Conservation (phyloP, 2,329 filamentous ascomycete genomes). For the Botrytis squamosa region DNA sequence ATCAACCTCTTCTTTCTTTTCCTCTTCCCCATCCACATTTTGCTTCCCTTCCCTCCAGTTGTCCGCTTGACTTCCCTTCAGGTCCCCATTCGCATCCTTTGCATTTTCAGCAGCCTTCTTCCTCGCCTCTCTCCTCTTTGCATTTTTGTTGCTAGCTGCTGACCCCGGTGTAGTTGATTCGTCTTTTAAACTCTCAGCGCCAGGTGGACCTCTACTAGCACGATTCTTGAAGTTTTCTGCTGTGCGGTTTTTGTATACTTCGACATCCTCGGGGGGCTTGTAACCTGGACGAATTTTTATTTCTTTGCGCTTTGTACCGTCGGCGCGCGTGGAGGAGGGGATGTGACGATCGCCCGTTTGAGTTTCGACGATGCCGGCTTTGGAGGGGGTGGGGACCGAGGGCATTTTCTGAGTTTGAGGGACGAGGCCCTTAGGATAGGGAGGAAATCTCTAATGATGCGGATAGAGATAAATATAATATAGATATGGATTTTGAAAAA, state of each 20-base stretch:
- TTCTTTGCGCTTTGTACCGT: conserved; percentile 89
- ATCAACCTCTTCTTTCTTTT: conserved; percentile 48
- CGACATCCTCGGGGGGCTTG: conserved; percentile 89
- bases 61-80: conserved; percentile 35
- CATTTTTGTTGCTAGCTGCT: conserved; percentile 74
- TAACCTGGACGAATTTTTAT: conserved; percentile 94
- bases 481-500: background rate
- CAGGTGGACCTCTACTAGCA: conserved; percentile 68
- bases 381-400: conserved; percentile 48
- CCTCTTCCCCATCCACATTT: conserved; percentile 22
- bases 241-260: conserved; percentile 90
- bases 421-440: background rate
- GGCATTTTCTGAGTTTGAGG: conserved; percentile 37
- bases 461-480: background rate
- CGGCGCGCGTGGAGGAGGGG: conserved; percentile 79
- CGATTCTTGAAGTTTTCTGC: conserved; percentile 82
- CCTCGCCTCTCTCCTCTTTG: conserved; percentile 69
- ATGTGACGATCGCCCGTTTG: conserved; percentile 81
- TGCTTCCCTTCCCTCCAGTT: conserved; percentile 42
- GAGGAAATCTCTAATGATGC: background rate
- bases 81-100: conserved; percentile 42
- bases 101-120: conserved; percentile 56
- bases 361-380: conserved; percentile 73
- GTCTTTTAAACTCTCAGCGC: conserved; percentile 58
- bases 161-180: conserved; percentile 47